Base-by-base conservation (phyloP, 495 filamentous ascomycete species). In the Echria macrotheca region DNA sequence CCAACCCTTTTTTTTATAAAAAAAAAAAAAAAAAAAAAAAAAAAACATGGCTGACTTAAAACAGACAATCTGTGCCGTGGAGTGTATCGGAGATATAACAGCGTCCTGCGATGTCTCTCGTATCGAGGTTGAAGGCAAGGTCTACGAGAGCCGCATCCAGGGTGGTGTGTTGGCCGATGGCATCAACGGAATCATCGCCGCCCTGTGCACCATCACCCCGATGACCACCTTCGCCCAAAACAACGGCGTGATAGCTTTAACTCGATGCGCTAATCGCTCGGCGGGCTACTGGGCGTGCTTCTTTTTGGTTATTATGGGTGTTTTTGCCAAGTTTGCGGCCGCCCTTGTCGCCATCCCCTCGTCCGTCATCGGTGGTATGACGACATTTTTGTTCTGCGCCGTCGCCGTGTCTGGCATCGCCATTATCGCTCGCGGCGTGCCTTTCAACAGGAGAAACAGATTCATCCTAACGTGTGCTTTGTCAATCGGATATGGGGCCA, bases 321-420 rank as follows among this genome's bases (percentile, higher is more conserved):
- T 95, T 53, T 94, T 95, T 67, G 82, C 88, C 48, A 95, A 95
- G 55, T 94, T 95, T 64, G 88, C 90, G n/a, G 89, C 91, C 1
- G 77, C 87, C 0, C 78, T 95, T 1, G 85, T 91, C 8, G 72
- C 89, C 32, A 95, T 95, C 54, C 91, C 91, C 0, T 69, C 76
- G 22, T 55, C 91, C 1, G 89, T 95, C 1, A 72, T 95, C 4
- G 90, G 90, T 43, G 91, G 91, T 24, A 94, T 96, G 87, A 95
- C 91, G 0, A 91, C 88, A 1, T 95, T 95, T 68, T 74, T 96
- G 12, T 95, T 95, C 71, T 77, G 75, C 51, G 76, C 86, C 7
- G 91, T 96, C 21, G 85, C 87, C 14, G 81, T 94, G 12, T 93
- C 86, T 1, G 91, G 91, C 55, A 79, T 95, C 49, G 79, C 88